Percentiles rank a stretch among this genome's conserved stretches.
These are phyloP conservation scores for Didymella glomerata DNA, from an alignment of 2,329 filamentous ascomycete genomes.

Conservation along the genomic window DNA sequence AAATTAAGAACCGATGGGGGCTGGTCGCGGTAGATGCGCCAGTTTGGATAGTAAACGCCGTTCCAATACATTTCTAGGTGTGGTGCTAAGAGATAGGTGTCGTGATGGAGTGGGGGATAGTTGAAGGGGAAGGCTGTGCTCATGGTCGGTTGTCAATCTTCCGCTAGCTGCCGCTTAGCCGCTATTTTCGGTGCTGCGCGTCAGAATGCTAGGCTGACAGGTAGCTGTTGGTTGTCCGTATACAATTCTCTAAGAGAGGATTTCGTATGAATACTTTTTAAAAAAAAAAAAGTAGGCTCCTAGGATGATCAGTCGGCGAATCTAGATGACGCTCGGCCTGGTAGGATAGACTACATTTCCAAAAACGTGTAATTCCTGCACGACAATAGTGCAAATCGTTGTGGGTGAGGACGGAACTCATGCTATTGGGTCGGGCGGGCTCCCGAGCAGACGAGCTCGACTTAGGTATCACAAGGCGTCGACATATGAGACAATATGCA, in stretches of 20 bases:
- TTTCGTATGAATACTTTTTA: background rate
- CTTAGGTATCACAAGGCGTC: background rate
- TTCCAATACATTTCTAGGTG: constrained; percentile 62
- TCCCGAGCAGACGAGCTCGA: background rate
- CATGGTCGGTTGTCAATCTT: constrained; percentile 39
- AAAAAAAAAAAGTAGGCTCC: too few species aligned
- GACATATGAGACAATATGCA: background rate
- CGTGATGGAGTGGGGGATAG: constrained; percentile 30
- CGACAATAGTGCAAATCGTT: background rate
- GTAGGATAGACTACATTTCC: background rate
- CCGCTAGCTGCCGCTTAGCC: constrained; percentile 41
- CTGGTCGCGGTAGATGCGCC: constrained; percentile 74
- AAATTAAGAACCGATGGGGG: constrained; percentile 78
- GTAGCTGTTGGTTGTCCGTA: background rate
- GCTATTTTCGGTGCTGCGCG: constrained; percentile 40
- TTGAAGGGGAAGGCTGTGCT: constrained; percentile 41
- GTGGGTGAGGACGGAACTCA: background rate
- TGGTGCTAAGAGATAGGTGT: constrained; percentile 41
- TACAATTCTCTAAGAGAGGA: background rate
- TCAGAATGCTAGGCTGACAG: constrained; percentile 32
- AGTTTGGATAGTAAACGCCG: constrained; percentile 86
- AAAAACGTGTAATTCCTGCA: background rate
- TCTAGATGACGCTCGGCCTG: background rate
- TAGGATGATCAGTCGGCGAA: background rate
- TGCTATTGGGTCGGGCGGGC: background rate